These are phyloP conservation scores for Lodderomyces margitis DNA, from an alignment of 1,139 yeast species.

Conservation along the genomic window DNA sequence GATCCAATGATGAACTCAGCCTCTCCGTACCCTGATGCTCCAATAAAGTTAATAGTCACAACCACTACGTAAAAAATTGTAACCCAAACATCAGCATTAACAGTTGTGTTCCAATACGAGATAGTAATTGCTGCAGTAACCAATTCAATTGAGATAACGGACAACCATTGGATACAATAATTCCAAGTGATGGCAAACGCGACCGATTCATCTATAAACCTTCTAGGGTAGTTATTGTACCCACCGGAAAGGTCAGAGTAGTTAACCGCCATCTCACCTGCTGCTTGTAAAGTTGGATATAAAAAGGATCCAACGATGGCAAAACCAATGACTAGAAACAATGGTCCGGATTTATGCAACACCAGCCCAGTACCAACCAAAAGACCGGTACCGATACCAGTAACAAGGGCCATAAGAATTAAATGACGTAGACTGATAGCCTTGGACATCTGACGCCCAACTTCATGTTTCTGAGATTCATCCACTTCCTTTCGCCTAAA, in stretches of 20 bases:
- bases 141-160: slow-evolving; percentile 41
- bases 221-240: slow-evolving; percentile 38
- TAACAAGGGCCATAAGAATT: slow-evolving; percentile 35
- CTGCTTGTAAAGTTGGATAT: slow-evolving; percentile 41
- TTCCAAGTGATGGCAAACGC: slow-evolving; percentile 45
- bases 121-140: slow-evolving; percentile 42
- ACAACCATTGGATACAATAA: slow-evolving; percentile 43
- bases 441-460: slow-evolving; percentile 31
- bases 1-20: slow-evolving; percentile 42
- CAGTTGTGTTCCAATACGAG: slow-evolving; percentile 29
- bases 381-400: slow-evolving; percentile 45
- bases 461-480: slow-evolving; percentile 17
- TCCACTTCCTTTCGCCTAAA: slow-evolving; percentile 25
- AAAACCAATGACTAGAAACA: slow-evolving; percentile 34
- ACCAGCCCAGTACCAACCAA: slow-evolving; percentile 38
- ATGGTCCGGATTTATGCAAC: slow-evolving; percentile 36
- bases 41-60: slow-evolving; percentile 34
- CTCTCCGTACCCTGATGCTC: slow-evolving; percentile 46
- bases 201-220: slow-evolving; percentile 36
- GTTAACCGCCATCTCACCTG: slow-evolving; percentile 44
- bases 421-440: slow-evolving; percentile 37
- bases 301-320: slow-evolving; percentile 40
- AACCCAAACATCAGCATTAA: slow-evolving; percentile 41
- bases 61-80: slow-evolving; percentile 37
- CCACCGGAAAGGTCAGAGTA: slow-evolving; percentile 41